phyloP scores from a whole-genome alignment of 2,329 filamentous ascomycete species.

The Botrytis galanthina region DNA sequence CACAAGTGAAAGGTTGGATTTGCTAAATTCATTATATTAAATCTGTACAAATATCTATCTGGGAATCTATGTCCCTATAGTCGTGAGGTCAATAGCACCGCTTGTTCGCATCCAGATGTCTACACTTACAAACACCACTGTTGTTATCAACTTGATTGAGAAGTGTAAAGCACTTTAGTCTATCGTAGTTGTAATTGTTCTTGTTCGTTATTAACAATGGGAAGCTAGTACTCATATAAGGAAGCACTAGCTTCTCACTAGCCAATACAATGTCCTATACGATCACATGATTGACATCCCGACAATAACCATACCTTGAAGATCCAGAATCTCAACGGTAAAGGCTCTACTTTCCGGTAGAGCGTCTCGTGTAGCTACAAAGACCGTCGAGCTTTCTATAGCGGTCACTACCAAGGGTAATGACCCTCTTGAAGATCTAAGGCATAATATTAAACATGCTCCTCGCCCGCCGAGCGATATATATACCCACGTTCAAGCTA shows the following conservation, averaged over 20 bases:
- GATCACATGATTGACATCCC: no score
- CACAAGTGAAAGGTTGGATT: neutral
- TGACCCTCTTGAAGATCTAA: neutral
- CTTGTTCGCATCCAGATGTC: accelerated
- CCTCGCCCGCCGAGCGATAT: neutral
- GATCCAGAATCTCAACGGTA: neutral
- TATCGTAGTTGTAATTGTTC: no score
- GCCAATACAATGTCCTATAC: no score
- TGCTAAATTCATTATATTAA: neutral
- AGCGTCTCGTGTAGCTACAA: neutral
- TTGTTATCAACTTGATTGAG: no score
- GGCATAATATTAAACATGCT: neutral
- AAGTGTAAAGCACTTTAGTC: no score
- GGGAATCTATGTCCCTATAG: neutral
- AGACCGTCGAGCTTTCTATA: neutral
- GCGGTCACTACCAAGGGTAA: neutral
- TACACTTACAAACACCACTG: no score
- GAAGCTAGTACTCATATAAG: no score
- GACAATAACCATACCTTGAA: neutral
- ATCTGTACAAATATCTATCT: neutral
- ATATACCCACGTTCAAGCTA: neutral
- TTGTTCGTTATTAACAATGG: no score
- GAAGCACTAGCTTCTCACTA: no score
- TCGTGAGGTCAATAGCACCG: neutral
- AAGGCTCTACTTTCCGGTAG: neutral